These are phyloP conservation scores for Mucor mucedo DNA, from an alignment of 371 early-diverging fungal genomes.

Conservation along the genomic window DNA sequence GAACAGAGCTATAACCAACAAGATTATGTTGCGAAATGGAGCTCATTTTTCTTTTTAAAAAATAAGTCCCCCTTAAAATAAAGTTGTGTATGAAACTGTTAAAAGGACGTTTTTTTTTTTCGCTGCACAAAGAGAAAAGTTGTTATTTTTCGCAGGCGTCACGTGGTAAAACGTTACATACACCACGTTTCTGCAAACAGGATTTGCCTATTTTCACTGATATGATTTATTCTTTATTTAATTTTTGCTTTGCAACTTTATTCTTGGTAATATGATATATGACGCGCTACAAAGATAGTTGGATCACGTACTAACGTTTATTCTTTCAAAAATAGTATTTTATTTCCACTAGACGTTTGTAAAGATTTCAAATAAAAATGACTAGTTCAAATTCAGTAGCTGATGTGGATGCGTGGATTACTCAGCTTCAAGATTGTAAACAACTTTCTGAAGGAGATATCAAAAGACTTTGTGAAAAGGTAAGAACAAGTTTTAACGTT, in stretches of 20 bases:
- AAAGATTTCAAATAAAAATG: conserved; percentile 27
- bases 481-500: conserved; percentile 17
- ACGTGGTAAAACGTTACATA: neutral
- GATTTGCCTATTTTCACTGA: too few species aligned
- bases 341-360: neutral
- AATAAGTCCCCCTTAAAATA: neutral
- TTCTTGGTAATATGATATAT: too few species aligned
- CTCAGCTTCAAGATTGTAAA: conserved; percentile 87
- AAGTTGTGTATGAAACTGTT: conserved; percentile 3
- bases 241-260: too few species aligned
- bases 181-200: too few species aligned
- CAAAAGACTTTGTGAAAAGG: conserved; percentile 95
- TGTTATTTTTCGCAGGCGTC: neutral
- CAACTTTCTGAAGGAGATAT: conserved; percentile 92
- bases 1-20: neutral
- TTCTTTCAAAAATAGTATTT: neutral
- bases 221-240: too few species aligned
- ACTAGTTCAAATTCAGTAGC: conserved; percentile 50
- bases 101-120: neutral
- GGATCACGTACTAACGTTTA: neutral
- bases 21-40: conserved; percentile 8
- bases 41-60: conserved; percentile 7
- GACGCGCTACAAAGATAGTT: neutral
- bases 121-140: neutral
- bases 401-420: conserved; percentile 88